Base-by-base conservation (phyloP, 2,329 filamentous ascomycete species). In the Waltergamsia citrina region DNA sequence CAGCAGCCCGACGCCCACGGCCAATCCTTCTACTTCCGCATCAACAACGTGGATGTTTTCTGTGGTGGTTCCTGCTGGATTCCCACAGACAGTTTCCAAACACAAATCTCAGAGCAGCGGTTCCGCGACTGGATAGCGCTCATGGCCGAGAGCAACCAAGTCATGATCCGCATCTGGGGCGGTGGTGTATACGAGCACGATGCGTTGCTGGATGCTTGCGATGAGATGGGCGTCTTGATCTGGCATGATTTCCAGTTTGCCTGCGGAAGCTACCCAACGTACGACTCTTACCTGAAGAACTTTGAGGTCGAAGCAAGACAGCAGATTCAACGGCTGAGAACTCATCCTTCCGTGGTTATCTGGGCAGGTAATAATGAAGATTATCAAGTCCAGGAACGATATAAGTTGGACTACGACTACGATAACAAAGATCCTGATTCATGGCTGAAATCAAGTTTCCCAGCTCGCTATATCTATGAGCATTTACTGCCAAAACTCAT, bases 201-300 rank as follows among this genome's bases (percentile, higher is more conserved):
- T 37, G 56, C 63, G 12, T 82, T 87, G 49, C 84, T 85, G 51
- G 70, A 80, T 14, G 65, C 74, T 8, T 85, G 80, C 45, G 81
- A 87, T 43, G 75, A 82, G 50, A 56, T 83, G 3, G 83, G 83
- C 7, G 63, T 87, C 11, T 57, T 87, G 28, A 76, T 86, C 8
- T 87, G 82, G 82, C 81, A 87, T 47, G 83, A 87, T 48, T 87
- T 86, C 49, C 74, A 81, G 60, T 87, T 87, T 49, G 81, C 72
- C 19, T 84, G 80, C 46, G 78, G 76, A 16, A 78, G 75, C 43
- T 83, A 81, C 50, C 82, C 82, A 22, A 69, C 74, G 3, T 76
- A 74, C 47, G 67, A 72, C 1, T 62, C 65, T 7, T 74, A 80
- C 30, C 59, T 81, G 15, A 56, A 67, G 18, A 77, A 70, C 2